Percentiles rank a stretch among this genome's conserved stretches.
Evolutionary conservation across 2,329 filamentous ascomycete species (phyloP).

Genomic region (Paracoccidioides lutzii): DNA sequence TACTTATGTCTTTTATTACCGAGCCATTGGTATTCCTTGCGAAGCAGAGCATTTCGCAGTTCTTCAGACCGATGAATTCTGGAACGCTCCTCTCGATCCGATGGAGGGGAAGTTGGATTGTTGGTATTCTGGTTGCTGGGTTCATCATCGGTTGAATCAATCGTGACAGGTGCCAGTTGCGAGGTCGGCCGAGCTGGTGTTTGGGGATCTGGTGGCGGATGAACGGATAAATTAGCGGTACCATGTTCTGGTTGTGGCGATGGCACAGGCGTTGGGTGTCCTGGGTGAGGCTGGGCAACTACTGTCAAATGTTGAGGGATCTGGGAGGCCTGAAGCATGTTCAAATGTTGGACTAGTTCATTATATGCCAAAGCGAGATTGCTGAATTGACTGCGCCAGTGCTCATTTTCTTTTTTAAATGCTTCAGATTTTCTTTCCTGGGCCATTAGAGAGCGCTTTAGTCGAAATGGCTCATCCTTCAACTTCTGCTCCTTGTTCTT

Average conservation of each 20-base stretch:
- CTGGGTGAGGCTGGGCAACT: not conserved
- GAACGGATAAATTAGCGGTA: not conserved
- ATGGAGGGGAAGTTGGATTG: not conserved
- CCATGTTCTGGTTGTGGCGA: slow-evolving; percentile 1
- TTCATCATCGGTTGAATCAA: slow-evolving; percentile 9
- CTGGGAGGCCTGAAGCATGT: not conserved
- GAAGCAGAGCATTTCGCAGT: slow-evolving; percentile 17
- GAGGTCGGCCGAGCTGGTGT: slow-evolving; percentile 6
- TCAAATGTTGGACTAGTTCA: not conserved
- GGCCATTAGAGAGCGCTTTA: slow-evolving; percentile 15
- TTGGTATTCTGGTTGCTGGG: not conserved
- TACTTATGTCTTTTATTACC: slow-evolving; percentile 2
- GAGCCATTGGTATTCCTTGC: slow-evolving; percentile 23
- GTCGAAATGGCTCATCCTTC: slow-evolving; percentile 8
- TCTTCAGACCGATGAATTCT: not conserved
- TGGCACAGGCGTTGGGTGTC: not conserved
- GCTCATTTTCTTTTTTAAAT: slow-evolving; percentile 17
- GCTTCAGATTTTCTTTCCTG: slow-evolving; percentile 16
- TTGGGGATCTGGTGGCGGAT: slow-evolving; percentile 13
- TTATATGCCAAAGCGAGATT: slow-evolving; percentile 16
- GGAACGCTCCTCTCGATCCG: not conserved
- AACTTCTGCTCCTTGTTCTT: slow-evolving; percentile 15
- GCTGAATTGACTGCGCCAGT: slow-evolving; percentile 15
- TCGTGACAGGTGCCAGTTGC: slow-evolving; percentile 5
- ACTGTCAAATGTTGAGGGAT: not conserved